Conservation (phyloP, 768 basidiomycete species). For the Mycena alexandri region DNA sequence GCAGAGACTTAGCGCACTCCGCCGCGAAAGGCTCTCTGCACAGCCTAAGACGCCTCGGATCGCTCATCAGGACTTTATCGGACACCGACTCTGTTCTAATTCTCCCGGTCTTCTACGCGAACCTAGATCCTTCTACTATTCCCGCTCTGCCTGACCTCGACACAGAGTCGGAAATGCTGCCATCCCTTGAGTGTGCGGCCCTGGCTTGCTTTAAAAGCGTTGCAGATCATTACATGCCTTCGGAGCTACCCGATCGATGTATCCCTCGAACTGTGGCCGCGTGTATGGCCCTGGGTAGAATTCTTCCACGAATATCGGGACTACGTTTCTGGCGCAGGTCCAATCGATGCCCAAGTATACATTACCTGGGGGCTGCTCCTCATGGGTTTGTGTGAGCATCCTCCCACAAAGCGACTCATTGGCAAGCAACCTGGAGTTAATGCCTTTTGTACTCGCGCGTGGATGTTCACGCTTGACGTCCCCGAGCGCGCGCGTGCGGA, state of each 20-base stretch:
- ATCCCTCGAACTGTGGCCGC: neutral
- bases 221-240: neutral
- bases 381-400: neutral
- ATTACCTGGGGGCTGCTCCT: neutral
- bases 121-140: neutral
- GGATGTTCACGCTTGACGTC: constrained; percentile 3
- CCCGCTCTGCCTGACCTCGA: neutral
- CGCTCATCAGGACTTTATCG: too few relatives aligned
- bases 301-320: neutral
- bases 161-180: neutral
- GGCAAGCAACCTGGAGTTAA: neutral
- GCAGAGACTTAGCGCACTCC: too few relatives aligned
- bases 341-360: neutral
- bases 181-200: neutral
- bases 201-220: neutral
- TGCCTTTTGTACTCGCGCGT: neutral
- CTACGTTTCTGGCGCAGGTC: neutral
- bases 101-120: constrained; percentile 11
- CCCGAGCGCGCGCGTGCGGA: neutral
- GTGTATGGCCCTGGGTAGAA: neutral
- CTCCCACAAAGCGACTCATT: neutral
- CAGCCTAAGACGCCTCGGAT: too few relatives aligned
- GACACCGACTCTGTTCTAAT: neutral
- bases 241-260: neutral
- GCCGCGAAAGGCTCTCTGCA: too few relatives aligned